Evolutionary conservation across 2,329 filamentous ascomycete genomes (phyloP).

Genomic region (Zasmidium cellare): DNA sequence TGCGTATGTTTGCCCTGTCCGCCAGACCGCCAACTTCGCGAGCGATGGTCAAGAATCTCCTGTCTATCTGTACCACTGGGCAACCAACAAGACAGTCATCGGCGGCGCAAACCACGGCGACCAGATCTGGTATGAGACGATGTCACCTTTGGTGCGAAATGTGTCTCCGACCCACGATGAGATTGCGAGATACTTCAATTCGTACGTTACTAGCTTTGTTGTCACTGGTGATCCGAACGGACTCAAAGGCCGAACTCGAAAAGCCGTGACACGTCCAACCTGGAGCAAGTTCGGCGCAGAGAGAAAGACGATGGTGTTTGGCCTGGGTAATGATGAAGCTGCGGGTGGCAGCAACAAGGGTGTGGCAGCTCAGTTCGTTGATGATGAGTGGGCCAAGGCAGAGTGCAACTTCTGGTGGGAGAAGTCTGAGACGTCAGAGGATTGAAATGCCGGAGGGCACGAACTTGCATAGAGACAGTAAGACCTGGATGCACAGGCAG

Average conservation of each 20-base stretch:
- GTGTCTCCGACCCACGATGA: conserved; percentile 31
- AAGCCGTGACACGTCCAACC: conserved; percentile 21
- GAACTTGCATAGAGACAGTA: too few species aligned
- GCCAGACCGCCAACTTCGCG: conserved; percentile 57
- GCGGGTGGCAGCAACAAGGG: conserved; percentile 42
- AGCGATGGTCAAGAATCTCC: conserved; percentile 28
- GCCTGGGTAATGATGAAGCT: conserved; percentile 59
- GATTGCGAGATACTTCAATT: conserved; percentile 33
- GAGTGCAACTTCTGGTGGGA: conserved; percentile 65
- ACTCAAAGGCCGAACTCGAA: conserved; percentile 23
- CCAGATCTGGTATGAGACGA: conserved; percentile 37
- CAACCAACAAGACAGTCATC: conserved; percentile 45
- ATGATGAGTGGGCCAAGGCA: conserved; percentile 47
- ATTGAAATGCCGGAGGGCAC: conserved; percentile 10
- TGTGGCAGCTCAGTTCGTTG: conserved; percentile 43
- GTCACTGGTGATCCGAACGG: conserved; percentile 34
- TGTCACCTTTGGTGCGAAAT: conserved; percentile 25
- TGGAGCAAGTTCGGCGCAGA: conserved; percentile 27
- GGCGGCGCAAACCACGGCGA: conserved; percentile 38
- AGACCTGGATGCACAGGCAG: too few species aligned
- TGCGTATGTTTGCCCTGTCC: conserved; percentile 64
- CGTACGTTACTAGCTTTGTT: conserved; percentile 36
- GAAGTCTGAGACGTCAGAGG: conserved; percentile 41
- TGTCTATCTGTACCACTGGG: conserved; percentile 63
- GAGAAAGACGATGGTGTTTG: conserved; percentile 53